Conservation (phyloP, 1,139 yeast species). For the Lodderomyces orthopsilosis region DNA sequence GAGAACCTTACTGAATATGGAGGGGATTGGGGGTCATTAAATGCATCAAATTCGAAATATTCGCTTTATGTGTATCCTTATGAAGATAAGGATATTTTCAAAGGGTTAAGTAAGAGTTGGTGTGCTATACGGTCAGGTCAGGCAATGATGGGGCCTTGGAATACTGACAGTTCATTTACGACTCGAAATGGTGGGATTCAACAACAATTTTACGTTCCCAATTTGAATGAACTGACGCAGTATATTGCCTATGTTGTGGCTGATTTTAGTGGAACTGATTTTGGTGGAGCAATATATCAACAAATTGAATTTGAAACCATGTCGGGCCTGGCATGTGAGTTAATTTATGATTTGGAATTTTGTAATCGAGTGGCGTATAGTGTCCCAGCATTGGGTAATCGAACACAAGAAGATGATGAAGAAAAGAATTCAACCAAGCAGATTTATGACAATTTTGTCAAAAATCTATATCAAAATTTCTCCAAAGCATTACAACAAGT, state of each 20-base stretch:
- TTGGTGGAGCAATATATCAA: slow-evolving; percentile 67
- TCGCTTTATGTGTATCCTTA: slow-evolving; percentile 47
- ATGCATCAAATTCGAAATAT: slow-evolving; percentile 35
- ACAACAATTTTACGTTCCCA: slow-evolving; percentile 61
- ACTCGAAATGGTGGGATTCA: slow-evolving; percentile 48
- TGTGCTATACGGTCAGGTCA: slow-evolving; percentile 66
- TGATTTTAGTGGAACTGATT: slow-evolving; percentile 38
- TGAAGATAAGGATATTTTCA: slow-evolving; percentile 36
- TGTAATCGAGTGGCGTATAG: slow-evolving; percentile 84
- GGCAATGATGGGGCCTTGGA: slow-evolving; percentile 23
- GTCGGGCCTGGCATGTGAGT: slow-evolving; percentile 57
- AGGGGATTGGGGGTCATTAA: slow-evolving; percentile 18
- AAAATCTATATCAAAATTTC: slow-evolving; percentile 58
- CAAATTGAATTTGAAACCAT: slow-evolving; percentile 63
- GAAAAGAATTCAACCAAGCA: slow-evolving; percentile 22
- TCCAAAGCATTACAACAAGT: slow-evolving; percentile 72
- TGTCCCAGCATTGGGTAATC: slow-evolving; percentile 61
- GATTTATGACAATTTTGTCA: slow-evolving; percentile 66
- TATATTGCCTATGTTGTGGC: slow-evolving; percentile 68
- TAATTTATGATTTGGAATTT: slow-evolving; percentile 71
- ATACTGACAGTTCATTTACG: slow-evolving; percentile 41
- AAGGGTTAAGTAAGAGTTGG: slow-evolving; percentile 56
- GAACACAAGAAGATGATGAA: slow-evolving; percentile 3
- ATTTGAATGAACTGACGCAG: slow-evolving; percentile 57
- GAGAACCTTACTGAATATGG: slow-evolving; percentile 46